phyloP scores from a whole-genome alignment of 2,329 filamentous ascomycete species.

The Calonectria fujianensis region DNA sequence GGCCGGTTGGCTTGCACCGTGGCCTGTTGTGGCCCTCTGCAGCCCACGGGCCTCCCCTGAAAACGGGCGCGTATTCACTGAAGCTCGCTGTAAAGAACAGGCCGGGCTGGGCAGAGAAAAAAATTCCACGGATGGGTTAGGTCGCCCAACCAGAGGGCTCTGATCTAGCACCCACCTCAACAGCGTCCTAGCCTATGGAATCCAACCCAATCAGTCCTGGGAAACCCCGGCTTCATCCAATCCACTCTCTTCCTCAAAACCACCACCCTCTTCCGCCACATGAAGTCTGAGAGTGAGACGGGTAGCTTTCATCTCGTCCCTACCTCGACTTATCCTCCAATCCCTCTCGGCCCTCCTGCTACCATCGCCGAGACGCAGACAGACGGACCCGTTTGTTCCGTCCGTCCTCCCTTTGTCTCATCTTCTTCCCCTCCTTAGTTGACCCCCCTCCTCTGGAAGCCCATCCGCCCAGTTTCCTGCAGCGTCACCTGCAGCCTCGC shows the following conservation, averaged over 20 bases:
- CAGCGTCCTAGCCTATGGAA: conserved; percentile 47
- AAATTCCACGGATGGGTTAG: conserved; percentile 26
- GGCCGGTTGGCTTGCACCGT: not conserved
- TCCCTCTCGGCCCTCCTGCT: conserved; percentile 24
- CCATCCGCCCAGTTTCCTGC: conserved; percentile 36
- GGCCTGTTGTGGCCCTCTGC: not conserved
- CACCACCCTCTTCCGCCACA: conserved; percentile 45
- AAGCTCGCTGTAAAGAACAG: conserved; percentile 16
- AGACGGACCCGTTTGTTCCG: conserved; percentile 32
- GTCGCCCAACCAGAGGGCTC: conserved; percentile 44
- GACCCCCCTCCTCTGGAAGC: conserved; percentile 4
- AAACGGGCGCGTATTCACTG: conserved; percentile 15
- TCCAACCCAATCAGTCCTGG: conserved; percentile 40
- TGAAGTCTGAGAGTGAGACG: conserved; percentile 48
- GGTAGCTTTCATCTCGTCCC: conserved; percentile 38
- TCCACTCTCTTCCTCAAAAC: conserved; percentile 41
- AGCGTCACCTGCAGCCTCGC: conserved; percentile 41
- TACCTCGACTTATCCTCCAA: conserved; percentile 40
- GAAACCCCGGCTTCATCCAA: conserved; percentile 33
- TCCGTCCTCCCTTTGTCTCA: conserved; percentile 27
- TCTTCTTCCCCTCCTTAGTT: conserved; percentile 3
- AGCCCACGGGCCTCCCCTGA: conserved; percentile 21
- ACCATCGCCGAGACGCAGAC: conserved; percentile 35
- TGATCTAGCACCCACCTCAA: conserved; percentile 44
- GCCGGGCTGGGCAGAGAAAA: conserved; percentile 12